Conservation (phyloP, 257 asterid genomes). For the Nicotiana noctiflora region DNA sequence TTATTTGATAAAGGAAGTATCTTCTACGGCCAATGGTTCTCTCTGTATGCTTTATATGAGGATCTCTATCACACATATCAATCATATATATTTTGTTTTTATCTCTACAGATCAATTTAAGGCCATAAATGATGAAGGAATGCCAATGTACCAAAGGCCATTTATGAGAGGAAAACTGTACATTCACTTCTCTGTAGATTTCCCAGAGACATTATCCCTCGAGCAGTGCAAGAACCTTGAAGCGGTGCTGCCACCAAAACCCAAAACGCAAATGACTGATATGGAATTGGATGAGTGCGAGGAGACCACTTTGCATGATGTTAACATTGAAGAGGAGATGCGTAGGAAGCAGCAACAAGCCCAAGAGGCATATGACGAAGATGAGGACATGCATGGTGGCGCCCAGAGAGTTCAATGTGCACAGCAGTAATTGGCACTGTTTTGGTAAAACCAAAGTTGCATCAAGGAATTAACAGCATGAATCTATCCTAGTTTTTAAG, state of each 20-base stretch:
- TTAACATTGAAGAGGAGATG: conserved; percentile 22
- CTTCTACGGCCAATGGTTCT: neutral
- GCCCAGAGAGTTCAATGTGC: conserved; percentile 25
- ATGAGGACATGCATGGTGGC: conserved; percentile 21
- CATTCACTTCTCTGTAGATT: conserved; percentile 26
- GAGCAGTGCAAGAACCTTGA: conserved; percentile 20
- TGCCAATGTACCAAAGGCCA: conserved; percentile 26
- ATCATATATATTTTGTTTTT: neutral
- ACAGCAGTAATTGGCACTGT: conserved; percentile 16
- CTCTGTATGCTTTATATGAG: neutral
- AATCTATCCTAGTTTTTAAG: neutral
- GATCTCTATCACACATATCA: neutral
- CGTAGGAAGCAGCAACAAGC: conserved; percentile 17
- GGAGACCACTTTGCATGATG: conserved; percentile 21
- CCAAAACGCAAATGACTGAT: conserved; percentile 11
- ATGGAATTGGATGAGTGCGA: conserved; percentile 25
- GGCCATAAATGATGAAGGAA: conserved; percentile 31
- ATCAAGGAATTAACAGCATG: neutral
- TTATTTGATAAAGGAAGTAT: neutral
- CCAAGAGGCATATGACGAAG: conserved; percentile 22
- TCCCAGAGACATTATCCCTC: conserved; percentile 17
- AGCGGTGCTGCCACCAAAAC: conserved; percentile 15
- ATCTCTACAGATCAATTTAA: conserved; percentile 16
- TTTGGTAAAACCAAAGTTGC: neutral
- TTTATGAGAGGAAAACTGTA: conserved; percentile 31